These are phyloP conservation scores for Pythium oligandrum DNA, from an alignment of 352 stramenopile species.

Conservation along the genomic window DNA sequence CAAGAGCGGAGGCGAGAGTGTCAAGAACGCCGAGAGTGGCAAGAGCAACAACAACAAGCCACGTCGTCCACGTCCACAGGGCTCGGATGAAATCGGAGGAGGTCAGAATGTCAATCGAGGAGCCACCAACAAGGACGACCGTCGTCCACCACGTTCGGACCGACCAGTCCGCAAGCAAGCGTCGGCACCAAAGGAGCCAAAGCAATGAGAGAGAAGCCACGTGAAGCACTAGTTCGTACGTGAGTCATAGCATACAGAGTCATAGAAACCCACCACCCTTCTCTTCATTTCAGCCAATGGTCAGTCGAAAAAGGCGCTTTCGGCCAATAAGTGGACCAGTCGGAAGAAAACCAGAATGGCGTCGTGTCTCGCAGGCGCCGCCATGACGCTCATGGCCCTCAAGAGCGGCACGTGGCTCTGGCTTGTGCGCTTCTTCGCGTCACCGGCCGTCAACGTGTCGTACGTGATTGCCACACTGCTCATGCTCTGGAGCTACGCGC, in stretches of 20 bases:
- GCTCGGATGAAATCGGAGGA: conserved; percentile 11
- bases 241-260: too few species aligned
- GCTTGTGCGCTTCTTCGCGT: conserved; percentile 26
- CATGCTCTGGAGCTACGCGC: conserved; percentile 78
- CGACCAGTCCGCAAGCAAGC: conserved; percentile 8
- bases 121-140: conserved; percentile 4
- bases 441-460: conserved; percentile 22
- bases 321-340: too few species aligned
- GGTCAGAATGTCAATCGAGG: conserved; percentile 6
- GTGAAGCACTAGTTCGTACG: too few species aligned
- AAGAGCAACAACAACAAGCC: conserved; percentile 6
- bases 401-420: conserved; percentile 51
- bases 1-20: neutral
- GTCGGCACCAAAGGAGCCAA: neutral
- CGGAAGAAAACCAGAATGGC: conserved; percentile 19
- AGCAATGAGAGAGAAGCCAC: conserved; percentile 1
- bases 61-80: conserved; percentile 14
- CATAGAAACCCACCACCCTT: too few species aligned
- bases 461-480: conserved; percentile 37
- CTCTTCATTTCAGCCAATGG: too few species aligned
- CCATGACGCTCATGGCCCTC: conserved; percentile 59
- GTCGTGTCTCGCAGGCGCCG: conserved; percentile 33
- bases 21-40: conserved; percentile 3
- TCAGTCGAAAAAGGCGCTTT: too few species aligned
- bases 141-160: conserved; percentile 11